phyloP scores from a whole-genome alignment of 2,329 filamentous ascomycete genomes.

The Colletotrichum spaethianum region DNA sequence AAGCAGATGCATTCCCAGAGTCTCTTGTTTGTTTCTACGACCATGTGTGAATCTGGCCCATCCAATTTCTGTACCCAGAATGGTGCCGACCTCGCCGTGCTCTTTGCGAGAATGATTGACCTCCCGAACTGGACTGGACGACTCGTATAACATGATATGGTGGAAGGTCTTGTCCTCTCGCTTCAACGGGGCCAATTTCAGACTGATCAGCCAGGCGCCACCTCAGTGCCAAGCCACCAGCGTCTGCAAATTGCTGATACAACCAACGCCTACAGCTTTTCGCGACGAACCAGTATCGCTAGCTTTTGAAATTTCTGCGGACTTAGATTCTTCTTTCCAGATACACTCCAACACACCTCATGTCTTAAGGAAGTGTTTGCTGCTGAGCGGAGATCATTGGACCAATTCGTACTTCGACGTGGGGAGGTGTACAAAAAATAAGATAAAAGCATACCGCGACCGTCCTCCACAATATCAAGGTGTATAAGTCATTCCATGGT shows the following conservation, averaged over 20 bases:
- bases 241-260: background rate
- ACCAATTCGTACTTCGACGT: background rate
- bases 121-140: background rate
- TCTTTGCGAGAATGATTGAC: background rate
- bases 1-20: background rate
- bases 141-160: background rate
- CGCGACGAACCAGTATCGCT: background rate
- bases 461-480: background rate
- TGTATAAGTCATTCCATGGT: background rate
- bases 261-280: background rate
- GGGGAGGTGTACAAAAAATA: background rate
- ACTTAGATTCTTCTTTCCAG: background rate
- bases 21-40: background rate
- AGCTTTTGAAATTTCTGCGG: background rate
- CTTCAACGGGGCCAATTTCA: background rate
- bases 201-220: background rate
- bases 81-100: background rate
- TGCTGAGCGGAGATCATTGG: background rate
- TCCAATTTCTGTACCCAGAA: background rate
- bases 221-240: background rate
- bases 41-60: slow-evolving; percentile 23
- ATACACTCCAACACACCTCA: too few species aligned
- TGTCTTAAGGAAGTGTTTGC: background rate
- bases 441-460: too few species aligned
- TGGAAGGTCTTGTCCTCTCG: background rate